phyloP scores from a whole-genome alignment of 2,329 filamentous ascomycete genomes.

The Cercospora zeae-maydis region DNA sequence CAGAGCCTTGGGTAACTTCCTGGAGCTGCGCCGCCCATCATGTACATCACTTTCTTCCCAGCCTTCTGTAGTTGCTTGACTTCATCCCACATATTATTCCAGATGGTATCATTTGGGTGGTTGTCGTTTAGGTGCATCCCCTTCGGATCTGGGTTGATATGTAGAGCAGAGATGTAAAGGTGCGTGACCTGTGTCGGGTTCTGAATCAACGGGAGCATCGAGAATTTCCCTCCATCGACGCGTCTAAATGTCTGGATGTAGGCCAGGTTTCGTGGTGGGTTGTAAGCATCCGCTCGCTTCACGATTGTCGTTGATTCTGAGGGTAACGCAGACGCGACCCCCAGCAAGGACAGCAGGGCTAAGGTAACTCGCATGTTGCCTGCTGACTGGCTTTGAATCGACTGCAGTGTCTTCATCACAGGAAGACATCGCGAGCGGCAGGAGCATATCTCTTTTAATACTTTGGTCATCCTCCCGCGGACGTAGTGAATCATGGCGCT shows the following conservation, averaged over 20 bases:
- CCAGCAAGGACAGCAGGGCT: constrained; percentile 6
- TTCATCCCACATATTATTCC: constrained; percentile 28
- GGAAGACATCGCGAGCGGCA: background rate
- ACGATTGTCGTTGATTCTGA: constrained; percentile 1
- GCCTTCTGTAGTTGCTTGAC: constrained; percentile 25
- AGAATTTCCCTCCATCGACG: constrained; percentile 25
- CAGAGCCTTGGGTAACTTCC: constrained; percentile 30
- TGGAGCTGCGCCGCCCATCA: constrained; percentile 31
- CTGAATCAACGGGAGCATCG: constrained; percentile 28
- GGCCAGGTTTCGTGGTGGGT: constrained; percentile 22
- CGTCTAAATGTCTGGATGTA: constrained; percentile 32
- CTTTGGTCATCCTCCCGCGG: background rate
- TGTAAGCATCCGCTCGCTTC: constrained; percentile 18
- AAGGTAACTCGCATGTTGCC: background rate
- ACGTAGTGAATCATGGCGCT: background rate
- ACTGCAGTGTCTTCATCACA: background rate
- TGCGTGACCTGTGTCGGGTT: constrained; percentile 31
- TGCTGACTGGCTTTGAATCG: background rate
- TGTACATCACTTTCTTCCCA: constrained; percentile 31
- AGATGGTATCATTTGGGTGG: constrained; percentile 25
- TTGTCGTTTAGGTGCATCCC: constrained; percentile 33
- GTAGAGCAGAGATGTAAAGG: constrained; percentile 30
- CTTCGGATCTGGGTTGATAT: constrained; percentile 29
- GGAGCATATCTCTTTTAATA: background rate
- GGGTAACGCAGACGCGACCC: constrained; percentile 1